Conservation (phyloP, 768 basidiomycete species). For the Termitomyces sp. region DNA sequence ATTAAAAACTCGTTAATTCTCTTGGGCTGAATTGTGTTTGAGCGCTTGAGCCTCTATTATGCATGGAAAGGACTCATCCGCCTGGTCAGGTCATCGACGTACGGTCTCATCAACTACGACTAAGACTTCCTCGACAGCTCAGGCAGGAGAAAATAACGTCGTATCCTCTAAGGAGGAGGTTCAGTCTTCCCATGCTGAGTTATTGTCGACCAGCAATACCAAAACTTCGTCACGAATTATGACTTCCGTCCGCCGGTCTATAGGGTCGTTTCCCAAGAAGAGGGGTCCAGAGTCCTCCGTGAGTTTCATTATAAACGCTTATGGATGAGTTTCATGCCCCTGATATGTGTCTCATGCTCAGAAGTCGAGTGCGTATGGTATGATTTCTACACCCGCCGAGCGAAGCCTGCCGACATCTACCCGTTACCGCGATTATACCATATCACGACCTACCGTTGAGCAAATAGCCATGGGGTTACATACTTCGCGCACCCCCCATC, state of each 20-base stretch:
- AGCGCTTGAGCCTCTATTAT: not conserved
- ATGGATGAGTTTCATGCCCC: not conserved
- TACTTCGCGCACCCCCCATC: conserved; percentile 69
- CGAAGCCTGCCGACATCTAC: conserved; percentile 22
- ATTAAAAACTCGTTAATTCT: not conserved
- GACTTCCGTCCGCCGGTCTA: conserved; percentile 17
- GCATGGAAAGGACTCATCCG: conserved; percentile 11
- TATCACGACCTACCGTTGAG: conserved; percentile 56
- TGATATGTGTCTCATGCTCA: not conserved
- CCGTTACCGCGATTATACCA: conserved; percentile 32
- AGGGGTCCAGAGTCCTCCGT: conserved; percentile 14
- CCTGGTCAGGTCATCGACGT: conserved; percentile 12
- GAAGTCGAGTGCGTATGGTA: conserved; percentile 19
- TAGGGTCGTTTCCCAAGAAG: conserved; percentile 18
- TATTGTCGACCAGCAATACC: conserved; percentile 3
- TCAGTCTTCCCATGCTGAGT: conserved; percentile 3
- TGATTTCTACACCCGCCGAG: conserved; percentile 39
- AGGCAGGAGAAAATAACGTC: not conserved
- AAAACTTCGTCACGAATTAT: conserved; percentile 20
- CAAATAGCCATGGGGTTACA: conserved; percentile 82
- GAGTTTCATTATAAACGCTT: not conserved
- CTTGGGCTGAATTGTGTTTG: not conserved
- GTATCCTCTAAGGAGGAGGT: not conserved
- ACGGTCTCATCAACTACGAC: conserved; percentile 8
- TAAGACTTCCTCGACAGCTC: conserved; percentile 3